Evolutionary conservation across 306 rosid species (phyloP), one percentile per base, ranked within the genome.

Genomic region (Trifolium repens): DNA sequence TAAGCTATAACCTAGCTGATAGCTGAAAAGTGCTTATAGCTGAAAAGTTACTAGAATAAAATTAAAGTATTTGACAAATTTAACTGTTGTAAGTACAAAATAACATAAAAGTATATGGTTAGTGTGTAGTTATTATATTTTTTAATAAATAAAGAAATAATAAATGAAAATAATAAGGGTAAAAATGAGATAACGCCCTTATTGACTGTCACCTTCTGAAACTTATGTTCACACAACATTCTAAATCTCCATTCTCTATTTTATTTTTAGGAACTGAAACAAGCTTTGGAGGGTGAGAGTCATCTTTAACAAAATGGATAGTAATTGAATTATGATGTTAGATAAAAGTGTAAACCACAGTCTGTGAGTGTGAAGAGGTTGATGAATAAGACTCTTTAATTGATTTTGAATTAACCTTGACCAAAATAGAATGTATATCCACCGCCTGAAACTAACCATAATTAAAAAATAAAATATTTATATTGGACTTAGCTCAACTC

Each of bases 261-360:
- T 72, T 67, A 80, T 73, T 80, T 82, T 83, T 91, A 94, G 98
- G 98, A 94, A 79, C 77, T 94, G 88, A 97, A 94, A 74, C 90
- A 87, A 60, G 92, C 92, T 71, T 79, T 94, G 78, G 98, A 88
- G 84, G 98, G 97, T 89, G 81, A 88, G 91, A 79, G 50, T 78
- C 74, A 59, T 79, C 39, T 80, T 79, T 64, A 65, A 69, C 64
- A 71, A 47, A 59, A 60, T 61, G 55, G 53, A 32, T 66, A 64
- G 68, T 78, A 49, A 40, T 74, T 39, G 61, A 67, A 58, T 50
- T 60, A 40, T 55, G 43, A 27, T 43, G 52, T 71, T n/a, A 47
- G 53, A 47, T 54, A 65, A 69, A 72, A 6, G 46, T 68, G 63
- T 52, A 77, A 53, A 50, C 62, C 49, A 54, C 64, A 19, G 58